These are phyloP conservation scores for Lentinula sp. DNA, from an alignment of 768 basidiomycete genomes.

Conservation along the genomic window DNA sequence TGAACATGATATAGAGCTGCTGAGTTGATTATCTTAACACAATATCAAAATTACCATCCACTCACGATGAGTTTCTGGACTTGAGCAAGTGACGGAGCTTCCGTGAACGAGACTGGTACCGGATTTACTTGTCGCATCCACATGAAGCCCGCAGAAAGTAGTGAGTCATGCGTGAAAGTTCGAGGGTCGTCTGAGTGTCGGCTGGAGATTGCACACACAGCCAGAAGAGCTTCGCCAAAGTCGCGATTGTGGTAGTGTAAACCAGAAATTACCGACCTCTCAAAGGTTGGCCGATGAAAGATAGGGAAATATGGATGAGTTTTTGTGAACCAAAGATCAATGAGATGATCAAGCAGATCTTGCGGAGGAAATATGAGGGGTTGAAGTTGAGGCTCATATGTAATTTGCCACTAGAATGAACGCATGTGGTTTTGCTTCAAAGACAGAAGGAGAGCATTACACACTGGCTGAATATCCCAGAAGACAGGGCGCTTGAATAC, in stretches of 20 bases:
- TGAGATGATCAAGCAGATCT: conserved; percentile 38
- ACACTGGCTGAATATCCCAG: not conserved
- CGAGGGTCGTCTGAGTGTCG: conserved; percentile 31
- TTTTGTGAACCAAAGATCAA: conserved; percentile 45
- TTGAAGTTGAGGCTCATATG: not conserved
- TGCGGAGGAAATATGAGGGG: conserved; percentile 35
- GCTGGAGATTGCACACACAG: conserved; percentile 42
- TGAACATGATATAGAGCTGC: conserved; percentile 29
- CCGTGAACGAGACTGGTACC: conserved; percentile 23
- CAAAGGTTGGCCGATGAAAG: conserved; percentile 46
- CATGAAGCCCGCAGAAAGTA: conserved; percentile 30
- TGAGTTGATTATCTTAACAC: not conserved
- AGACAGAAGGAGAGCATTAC: not conserved
- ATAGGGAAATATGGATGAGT: conserved; percentile 40
- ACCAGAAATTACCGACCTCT: conserved; percentile 18
- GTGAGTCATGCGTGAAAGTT: conserved; percentile 22
- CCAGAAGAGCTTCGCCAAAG: conserved; percentile 37
- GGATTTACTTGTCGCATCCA: conserved; percentile 36
- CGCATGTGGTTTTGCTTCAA: not conserved
- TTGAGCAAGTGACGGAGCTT: conserved; percentile 27
- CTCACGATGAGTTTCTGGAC: conserved; percentile 31
- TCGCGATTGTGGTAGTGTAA: conserved; percentile 28
- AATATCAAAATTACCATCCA: conserved; percentile 12
- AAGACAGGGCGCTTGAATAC: not conserved
- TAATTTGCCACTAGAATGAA: conserved; percentile 6